Evolutionary conservation across 805 yeast genomes (phyloP), one percentile per base, ranked within the genome.

Genomic region (Candida stauntonica): DNA sequence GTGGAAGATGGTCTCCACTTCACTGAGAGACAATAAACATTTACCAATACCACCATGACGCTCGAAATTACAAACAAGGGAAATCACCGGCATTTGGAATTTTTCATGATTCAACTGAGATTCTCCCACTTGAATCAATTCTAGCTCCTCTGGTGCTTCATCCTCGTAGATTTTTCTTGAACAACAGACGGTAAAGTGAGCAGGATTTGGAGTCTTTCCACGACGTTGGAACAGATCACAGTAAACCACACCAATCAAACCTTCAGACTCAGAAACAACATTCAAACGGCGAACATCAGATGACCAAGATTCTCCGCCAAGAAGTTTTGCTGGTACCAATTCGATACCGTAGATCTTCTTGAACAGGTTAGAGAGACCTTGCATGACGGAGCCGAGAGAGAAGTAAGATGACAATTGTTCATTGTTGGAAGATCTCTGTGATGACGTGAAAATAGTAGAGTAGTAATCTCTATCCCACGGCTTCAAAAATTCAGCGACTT

Each of bases 161-260:
- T 70, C 72, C 1, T 72, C 69, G 51, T 79, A 79, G 13, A 87
- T 73, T 52, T 78, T 76, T 48, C 98, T 73, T n/a, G 96, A 86
- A 54, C 98, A 93, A 45, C 93, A 87, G 7, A 93, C 86, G 0
- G 98, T 93, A 63, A 86, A 93, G 62, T 93, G 99, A 0, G 98
- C 95, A 1, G 99, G 97, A 42, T 82, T 79, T 1, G 86, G 79
- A 1, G 84, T 76, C 59, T 85, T 85, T 12, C 82, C 81, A 7
- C 68, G 70, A 38, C 95, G 71, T 46, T 83, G 81, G 67, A 91
- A 86, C 36, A 93, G 68, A 58, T 93, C 99, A 50, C 94, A 75
- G 57, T 93, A 93, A 18, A 93, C 77, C 34, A 82, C 75, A 2
- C 98, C 99, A 29, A 85, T 70, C 19, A 79, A 56, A 0, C 79